Evolutionary conservation across 2,329 filamentous ascomycete genomes (phyloP).

Genomic region (Emergomyces orientalis): DNA sequence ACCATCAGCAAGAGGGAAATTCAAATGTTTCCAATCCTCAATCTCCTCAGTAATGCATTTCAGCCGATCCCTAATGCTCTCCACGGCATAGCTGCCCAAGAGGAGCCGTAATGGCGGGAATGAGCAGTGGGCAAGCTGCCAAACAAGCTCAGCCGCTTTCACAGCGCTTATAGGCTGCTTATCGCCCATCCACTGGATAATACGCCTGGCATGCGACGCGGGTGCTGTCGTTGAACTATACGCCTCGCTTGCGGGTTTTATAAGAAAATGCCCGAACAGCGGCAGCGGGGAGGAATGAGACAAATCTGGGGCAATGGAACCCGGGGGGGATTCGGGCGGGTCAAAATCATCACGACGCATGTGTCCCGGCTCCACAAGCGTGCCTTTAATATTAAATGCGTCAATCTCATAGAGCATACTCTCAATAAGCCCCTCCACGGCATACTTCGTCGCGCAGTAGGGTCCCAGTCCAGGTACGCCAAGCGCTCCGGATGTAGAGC

Average conservation of each 20-base stretch:
- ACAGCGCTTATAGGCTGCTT: constrained; percentile 86
- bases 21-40: constrained; percentile 84
- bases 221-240: constrained; percentile 72
- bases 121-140: constrained; percentile 90
- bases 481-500: constrained; percentile 81
- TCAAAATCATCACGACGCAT: constrained; percentile 67
- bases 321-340: constrained; percentile 4
- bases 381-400: constrained; percentile 83
- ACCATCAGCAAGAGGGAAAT: constrained; percentile 45
- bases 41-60: constrained; percentile 89
- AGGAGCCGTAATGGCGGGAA: constrained; percentile 80
- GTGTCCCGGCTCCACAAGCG: constrained; percentile 82
- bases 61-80: constrained; percentile 84
- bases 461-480: constrained; percentile 87
- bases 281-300: constrained; percentile 49
- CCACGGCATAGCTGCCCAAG: constrained; percentile 88
- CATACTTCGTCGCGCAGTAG: constrained; percentile 95
- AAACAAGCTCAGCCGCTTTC: constrained; percentile 85
- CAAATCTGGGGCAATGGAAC: constrained; percentile 16
- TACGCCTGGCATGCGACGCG: constrained; percentile 76
- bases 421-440: constrained; percentile 89
- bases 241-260: constrained; percentile 73
- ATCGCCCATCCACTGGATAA: constrained; percentile 91
- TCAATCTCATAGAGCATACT: constrained; percentile 96
- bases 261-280: constrained; percentile 83